Evolutionary conservation across 2,329 filamentous ascomycete genomes (phyloP).

Genomic region (Canariomyces notabilis): DNA sequence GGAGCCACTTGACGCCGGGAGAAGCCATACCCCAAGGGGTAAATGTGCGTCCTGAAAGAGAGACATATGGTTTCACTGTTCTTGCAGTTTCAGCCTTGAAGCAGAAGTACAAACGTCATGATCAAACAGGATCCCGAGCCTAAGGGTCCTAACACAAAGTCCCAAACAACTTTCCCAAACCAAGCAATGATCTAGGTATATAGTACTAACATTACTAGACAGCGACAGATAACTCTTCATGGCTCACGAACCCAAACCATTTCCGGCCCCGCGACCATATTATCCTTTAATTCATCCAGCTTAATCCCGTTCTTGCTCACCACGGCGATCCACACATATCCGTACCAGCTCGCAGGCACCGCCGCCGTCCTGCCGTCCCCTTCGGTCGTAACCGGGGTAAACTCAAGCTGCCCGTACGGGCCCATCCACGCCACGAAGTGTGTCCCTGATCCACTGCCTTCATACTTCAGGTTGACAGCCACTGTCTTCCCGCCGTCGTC

Average conservation of each 20-base stretch:
- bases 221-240: not conserved
- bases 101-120: too few species aligned
- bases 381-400: slow-evolving; percentile 25
- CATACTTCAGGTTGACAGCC: slow-evolving; percentile 25
- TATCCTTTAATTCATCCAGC: slow-evolving; percentile 19
- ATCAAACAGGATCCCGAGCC: too few species aligned
- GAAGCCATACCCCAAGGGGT: too few species aligned
- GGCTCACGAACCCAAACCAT: slow-evolving; percentile 31
- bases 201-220: not conserved
- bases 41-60: too few species aligned
- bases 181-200: too few species aligned
- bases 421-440: slow-evolving; percentile 35
- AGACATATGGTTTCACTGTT: too few species aligned
- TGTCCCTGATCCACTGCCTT: slow-evolving; percentile 8
- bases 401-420: slow-evolving; percentile 32
- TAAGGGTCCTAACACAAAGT: too few species aligned
- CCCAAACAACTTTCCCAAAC: too few species aligned
- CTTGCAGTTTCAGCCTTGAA: too few species aligned
- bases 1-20: too few species aligned
- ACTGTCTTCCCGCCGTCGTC: slow-evolving; percentile 15
- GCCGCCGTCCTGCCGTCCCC: slow-evolving; percentile 26
- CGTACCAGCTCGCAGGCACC: slow-evolving; percentile 32
- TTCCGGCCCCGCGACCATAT: slow-evolving; percentile 33
- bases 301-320: slow-evolving; percentile 25
- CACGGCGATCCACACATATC: slow-evolving; percentile 34